phyloP scores from a whole-genome alignment of 805 yeast species.

The Yarrowia porcina region DNA sequence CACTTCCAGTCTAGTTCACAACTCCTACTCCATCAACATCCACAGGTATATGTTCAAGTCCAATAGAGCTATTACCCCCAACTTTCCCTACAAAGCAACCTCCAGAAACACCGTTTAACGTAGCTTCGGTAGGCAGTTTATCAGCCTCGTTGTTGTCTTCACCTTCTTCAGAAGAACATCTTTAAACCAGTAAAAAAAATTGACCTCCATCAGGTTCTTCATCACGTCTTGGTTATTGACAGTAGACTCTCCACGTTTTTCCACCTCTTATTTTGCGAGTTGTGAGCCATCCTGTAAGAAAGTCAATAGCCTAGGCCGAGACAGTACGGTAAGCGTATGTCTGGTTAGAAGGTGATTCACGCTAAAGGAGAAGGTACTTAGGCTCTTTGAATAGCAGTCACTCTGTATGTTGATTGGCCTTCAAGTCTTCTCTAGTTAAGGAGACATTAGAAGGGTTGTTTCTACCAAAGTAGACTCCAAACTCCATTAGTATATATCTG shows the following conservation, averaged over 20 bases:
- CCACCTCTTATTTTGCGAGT: neutral
- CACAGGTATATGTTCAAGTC: too few relatives aligned
- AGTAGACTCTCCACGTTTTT: neutral
- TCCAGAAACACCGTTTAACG: too few relatives aligned
- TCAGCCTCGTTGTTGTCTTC: neutral
- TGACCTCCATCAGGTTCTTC: neutral
- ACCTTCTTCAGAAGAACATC: neutral
- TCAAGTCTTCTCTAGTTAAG: too few relatives aligned
- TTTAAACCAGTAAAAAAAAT: too few relatives aligned
- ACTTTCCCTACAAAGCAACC: too few relatives aligned
- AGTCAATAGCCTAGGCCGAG: neutral
- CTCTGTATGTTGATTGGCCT: neutral
- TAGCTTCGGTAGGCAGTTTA: neutral
- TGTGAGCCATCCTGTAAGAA: neutral
- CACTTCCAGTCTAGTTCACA: too few relatives aligned
- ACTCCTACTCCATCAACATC: too few relatives aligned
- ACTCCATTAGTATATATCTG: neutral
- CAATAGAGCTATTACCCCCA: too few relatives aligned
- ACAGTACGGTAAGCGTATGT: too few relatives aligned
- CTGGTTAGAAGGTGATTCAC: too few relatives aligned
- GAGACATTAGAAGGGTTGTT: neutral
- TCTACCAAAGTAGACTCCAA: neutral
- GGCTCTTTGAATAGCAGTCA: neutral
- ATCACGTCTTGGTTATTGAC: neutral
- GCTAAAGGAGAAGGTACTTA: too few relatives aligned